These are phyloP conservation scores for Fusarium equiseti DNA, from an alignment of 2,329 filamentous ascomycete species.

Conservation along the genomic window DNA sequence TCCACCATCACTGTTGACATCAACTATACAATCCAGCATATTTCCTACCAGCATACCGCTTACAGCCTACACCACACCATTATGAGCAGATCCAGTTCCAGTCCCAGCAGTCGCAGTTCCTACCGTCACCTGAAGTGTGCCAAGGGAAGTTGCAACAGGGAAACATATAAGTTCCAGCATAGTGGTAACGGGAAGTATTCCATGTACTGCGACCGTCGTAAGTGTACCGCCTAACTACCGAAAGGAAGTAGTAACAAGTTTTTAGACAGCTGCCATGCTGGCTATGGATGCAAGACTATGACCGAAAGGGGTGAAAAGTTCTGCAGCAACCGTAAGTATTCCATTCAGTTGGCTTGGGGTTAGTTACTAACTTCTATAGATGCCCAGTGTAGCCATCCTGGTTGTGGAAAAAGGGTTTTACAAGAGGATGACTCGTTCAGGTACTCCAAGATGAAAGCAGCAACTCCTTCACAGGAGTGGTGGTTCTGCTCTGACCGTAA, in stretches of 20 bases:
- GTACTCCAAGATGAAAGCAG: constrained; percentile 4
- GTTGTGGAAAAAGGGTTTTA: not conserved
- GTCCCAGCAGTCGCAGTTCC: not conserved
- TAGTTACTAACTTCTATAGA: constrained; percentile 5
- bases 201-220: constrained; percentile 1
- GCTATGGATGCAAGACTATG: not conserved
- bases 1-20: too few species aligned
- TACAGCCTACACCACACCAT: not conserved
- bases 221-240: not conserved
- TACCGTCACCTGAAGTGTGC: not conserved
- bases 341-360: fast-evolving
- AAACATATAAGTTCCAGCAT: not conserved
- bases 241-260: not conserved
- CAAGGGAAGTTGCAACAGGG: not conserved
- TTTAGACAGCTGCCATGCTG: constrained; percentile 3
- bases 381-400: not conserved
- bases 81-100: not conserved
- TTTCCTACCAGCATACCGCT: not conserved
- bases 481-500: constrained; percentile 30
- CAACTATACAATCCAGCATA: not conserved
- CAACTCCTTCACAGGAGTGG: not conserved
- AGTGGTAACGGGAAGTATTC: not conserved
- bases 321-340: not conserved
- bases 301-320: not conserved
- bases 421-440: not conserved